Evolutionary conservation across 106 monocot genomes (phyloP).

Genomic region (Acorus gramineus): DNA sequence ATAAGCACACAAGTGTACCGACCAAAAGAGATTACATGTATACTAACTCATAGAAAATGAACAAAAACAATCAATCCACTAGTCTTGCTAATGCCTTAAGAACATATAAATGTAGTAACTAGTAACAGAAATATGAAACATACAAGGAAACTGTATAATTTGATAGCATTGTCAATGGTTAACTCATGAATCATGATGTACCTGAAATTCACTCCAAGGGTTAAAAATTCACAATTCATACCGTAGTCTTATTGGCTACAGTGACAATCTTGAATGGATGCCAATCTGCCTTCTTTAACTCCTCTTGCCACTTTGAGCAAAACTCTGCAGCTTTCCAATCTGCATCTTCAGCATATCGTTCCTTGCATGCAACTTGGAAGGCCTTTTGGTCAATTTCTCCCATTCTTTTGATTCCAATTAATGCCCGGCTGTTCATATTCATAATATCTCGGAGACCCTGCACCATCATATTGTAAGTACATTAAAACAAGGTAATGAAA

Average conservation of each 20-base stretch:
- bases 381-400: conserved; percentile 56
- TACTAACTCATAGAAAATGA: too few species aligned
- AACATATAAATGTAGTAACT: background rate
- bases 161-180: too few species aligned
- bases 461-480: background rate
- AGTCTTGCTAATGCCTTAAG: too few species aligned
- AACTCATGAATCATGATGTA: too few species aligned
- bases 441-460: conserved; percentile 48
- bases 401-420: conserved; percentile 85
- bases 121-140: conserved; percentile 1
- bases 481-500: background rate
- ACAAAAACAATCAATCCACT: too few species aligned
- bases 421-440: conserved; percentile 17
- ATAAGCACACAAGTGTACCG: too few species aligned
- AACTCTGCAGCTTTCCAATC: conserved; percentile 39
- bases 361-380: conserved; percentile 49
- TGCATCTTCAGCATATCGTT: conserved; percentile 28
- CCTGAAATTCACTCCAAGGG: too few species aligned
- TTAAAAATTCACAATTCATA: conserved; percentile 2
- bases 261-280: conserved; percentile 54
- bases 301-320: conserved; percentile 43
- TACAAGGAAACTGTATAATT: too few species aligned
- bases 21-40: too few species aligned
- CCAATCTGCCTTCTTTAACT: conserved; percentile 58
- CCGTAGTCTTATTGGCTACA: conserved; percentile 18